phyloP scores from a whole-genome alignment of 2,329 filamentous ascomycete genomes.

The Nannizziopsis arthrosporioides region DNA sequence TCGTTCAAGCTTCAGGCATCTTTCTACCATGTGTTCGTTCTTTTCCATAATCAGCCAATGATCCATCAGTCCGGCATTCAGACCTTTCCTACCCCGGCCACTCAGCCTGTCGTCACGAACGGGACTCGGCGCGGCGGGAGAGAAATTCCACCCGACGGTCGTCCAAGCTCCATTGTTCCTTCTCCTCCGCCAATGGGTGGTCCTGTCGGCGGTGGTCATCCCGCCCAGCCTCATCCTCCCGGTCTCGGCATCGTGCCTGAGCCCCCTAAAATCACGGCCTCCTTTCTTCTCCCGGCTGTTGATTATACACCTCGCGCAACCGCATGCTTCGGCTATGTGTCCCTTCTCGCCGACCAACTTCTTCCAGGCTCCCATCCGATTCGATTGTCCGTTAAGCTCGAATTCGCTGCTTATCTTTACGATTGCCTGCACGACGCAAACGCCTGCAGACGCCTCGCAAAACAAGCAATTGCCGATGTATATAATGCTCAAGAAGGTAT shows the following conservation, averaged over 20 bases:
- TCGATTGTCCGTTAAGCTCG: slow-evolving; percentile 77
- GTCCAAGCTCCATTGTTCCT: slow-evolving; percentile 32
- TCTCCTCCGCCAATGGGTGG: slow-evolving; percentile 43
- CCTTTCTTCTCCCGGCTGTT: slow-evolving; percentile 66
- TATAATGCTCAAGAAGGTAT: slow-evolving; percentile 85
- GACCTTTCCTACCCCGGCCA: slow-evolving; percentile 22
- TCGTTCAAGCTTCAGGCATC: slow-evolving; percentile 85
- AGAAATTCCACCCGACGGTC: slow-evolving; percentile 12
- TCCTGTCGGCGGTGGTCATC: slow-evolving; percentile 41
- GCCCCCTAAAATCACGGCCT: slow-evolving; percentile 39
- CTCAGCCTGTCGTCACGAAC: slow-evolving; percentile 20
- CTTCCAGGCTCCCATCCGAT: slow-evolving; percentile 84
- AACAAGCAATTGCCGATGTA: slow-evolving; percentile 75
- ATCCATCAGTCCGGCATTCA: slow-evolving; percentile 52
- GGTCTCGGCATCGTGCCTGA: slow-evolving; percentile 25
- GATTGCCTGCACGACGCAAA: slow-evolving; percentile 80
- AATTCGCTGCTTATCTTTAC: slow-evolving; percentile 86
- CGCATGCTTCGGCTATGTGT: slow-evolving; percentile 67
- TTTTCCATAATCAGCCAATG: slow-evolving; percentile 84
- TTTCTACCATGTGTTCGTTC: slow-evolving; percentile 91
- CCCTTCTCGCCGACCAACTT: slow-evolving; percentile 58
- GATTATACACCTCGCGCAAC: slow-evolving; percentile 78
- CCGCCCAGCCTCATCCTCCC: slow-evolving; percentile 42
- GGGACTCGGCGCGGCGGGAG: slow-evolving; percentile 19
- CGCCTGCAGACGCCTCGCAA: slow-evolving; percentile 62